A percentile compares a stretch with the other conserved stretches of the same genome.
phyloP scores from a whole-genome alignment of 306 rosid genomes.

The Trifolium fragiferum region DNA sequence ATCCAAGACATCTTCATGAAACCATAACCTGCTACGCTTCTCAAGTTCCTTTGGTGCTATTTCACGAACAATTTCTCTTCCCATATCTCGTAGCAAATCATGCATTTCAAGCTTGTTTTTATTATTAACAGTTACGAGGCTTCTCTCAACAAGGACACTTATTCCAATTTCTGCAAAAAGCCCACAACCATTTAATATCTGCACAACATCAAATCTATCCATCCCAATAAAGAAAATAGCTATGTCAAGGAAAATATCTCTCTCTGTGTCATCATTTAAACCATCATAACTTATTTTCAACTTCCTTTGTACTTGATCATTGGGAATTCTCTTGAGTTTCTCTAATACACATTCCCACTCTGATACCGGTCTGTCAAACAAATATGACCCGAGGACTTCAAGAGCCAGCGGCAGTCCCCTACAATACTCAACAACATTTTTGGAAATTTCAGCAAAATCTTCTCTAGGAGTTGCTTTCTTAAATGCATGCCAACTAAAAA shows the following conservation, averaged over 20 bases:
- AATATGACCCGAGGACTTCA: slow-evolving; percentile 14
- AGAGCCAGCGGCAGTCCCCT: slow-evolving; percentile 13
- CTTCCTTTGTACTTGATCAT: not conserved
- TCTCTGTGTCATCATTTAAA: not conserved
- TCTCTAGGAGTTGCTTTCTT: not conserved
- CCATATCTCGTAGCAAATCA: slow-evolving; percentile 7
- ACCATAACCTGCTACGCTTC: slow-evolving; percentile 12
- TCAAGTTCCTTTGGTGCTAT: not conserved
- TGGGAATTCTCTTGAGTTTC: slow-evolving; percentile 21
- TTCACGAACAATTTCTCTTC: slow-evolving; percentile 11
- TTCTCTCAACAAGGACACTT: not conserved
- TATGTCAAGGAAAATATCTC: slow-evolving; percentile 19
- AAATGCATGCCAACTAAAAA: slow-evolving; percentile 26
- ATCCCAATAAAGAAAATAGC: slow-evolving; percentile 19
- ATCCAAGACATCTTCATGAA: not conserved
- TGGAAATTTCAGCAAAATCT: not conserved
- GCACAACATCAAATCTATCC: slow-evolving; percentile 2
- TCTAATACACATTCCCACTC: slow-evolving; percentile 17
- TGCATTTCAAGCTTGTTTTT: slow-evolving; percentile 14
- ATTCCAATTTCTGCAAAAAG: slow-evolving; percentile 10
- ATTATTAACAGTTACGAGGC: slow-evolving; percentile 5
- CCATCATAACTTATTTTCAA: slow-evolving; percentile 15
- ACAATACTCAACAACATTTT: not conserved
- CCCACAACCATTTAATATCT: slow-evolving; percentile 1
- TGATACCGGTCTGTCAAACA: not conserved